Percentiles rank a stretch among this genome's conserved stretches.
Conservation (phyloP, 805 yeast genomes). For the Starmerella gropengiesseri region DNA sequence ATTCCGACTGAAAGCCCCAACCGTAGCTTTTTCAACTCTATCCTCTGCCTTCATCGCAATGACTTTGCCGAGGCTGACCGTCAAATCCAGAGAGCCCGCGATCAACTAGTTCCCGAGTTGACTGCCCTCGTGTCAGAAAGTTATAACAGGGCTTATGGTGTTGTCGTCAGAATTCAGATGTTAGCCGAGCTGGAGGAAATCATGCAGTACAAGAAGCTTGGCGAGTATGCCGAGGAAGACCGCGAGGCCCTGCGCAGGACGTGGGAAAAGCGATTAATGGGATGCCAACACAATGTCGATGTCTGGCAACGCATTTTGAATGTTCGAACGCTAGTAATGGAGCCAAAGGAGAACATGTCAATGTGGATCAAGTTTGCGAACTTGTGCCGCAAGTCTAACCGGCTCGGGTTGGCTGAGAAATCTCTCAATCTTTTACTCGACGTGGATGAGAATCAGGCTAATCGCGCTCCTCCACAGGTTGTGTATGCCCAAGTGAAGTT, state of each 20-base stretch:
- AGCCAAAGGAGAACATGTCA: slow-evolving; percentile 92
- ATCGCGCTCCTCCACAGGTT: slow-evolving; percentile 90
- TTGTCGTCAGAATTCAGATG: slow-evolving; percentile 94
- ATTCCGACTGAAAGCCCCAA: slow-evolving; percentile 92
- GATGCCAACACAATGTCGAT: slow-evolving; percentile 94
- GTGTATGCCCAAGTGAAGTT: slow-evolving; percentile 94
- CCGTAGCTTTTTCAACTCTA: slow-evolving; percentile 87
- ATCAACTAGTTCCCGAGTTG: slow-evolving; percentile 79
- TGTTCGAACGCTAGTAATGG: slow-evolving; percentile 83
- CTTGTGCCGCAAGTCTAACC: slow-evolving; percentile 84
- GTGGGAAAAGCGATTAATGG: slow-evolving; percentile 85
- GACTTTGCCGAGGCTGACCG: slow-evolving; percentile 69
- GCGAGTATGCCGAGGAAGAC: slow-evolving; percentile 64
- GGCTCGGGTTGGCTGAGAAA: slow-evolving; percentile 85
- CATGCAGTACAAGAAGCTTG: slow-evolving; percentile 73
- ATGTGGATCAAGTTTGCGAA: slow-evolving; percentile 98
- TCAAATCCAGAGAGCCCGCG: slow-evolving; percentile 78
- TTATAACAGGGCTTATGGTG: slow-evolving; percentile 92
- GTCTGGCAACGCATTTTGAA: slow-evolving; percentile 97
- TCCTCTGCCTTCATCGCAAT: slow-evolving; percentile 72
- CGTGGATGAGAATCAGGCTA: slow-evolving; percentile 30
- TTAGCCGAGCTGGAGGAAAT: slow-evolving; percentile 93
- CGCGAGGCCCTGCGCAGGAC: slow-evolving; percentile 72
- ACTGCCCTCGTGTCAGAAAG: slow-evolving; percentile 92
- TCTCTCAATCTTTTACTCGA: slow-evolving; percentile 56